Percentiles rank a stretch among this genome's conserved stretches.
These are phyloP conservation scores for Dactylellina parvicollis DNA, from an alignment of 2,329 filamentous ascomycete genomes.

Conservation along the genomic window DNA sequence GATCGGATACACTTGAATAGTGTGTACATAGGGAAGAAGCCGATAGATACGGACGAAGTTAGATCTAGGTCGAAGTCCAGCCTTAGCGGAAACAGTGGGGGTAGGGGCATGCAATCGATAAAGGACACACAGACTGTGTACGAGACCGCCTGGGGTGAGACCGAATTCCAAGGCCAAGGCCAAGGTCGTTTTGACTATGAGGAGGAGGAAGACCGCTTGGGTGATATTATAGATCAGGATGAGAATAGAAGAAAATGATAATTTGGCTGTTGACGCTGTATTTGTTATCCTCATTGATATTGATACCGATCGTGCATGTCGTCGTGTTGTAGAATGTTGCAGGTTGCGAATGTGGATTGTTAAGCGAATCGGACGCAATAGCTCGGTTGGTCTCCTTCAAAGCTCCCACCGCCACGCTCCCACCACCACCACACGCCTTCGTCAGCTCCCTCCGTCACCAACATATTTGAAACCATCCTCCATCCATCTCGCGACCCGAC, in stretches of 20 bases:
- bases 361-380: constrained; percentile 44
- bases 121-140: constrained; percentile 5
- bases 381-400: constrained; percentile 41
- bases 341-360: constrained; percentile 36
- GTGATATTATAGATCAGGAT: constrained; percentile 10
- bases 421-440: constrained; percentile 33
- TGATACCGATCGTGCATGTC: neutral
- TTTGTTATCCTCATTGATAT: too few relatives aligned
- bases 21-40: neutral
- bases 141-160: constrained; percentile 18
- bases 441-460: constrained; percentile 27
- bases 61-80: neutral
- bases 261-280: too few relatives aligned
- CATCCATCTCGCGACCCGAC: constrained; percentile 19
- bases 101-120: neutral
- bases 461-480: constrained; percentile 15
- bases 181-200: constrained; percentile 3
- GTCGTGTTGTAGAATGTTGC: constrained; percentile 17
- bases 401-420: constrained; percentile 45
- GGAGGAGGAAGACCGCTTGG: constrained; percentile 23
- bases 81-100: neutral
- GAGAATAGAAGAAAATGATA: neutral
- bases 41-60: neutral
- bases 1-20: neutral
- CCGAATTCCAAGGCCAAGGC: neutral